A percentile compares a stretch with the other conserved stretches of the same genome.
Conservation (phyloP, 148 eudicot genomes). For the Mesembryanthemum crystallinum region DNA sequence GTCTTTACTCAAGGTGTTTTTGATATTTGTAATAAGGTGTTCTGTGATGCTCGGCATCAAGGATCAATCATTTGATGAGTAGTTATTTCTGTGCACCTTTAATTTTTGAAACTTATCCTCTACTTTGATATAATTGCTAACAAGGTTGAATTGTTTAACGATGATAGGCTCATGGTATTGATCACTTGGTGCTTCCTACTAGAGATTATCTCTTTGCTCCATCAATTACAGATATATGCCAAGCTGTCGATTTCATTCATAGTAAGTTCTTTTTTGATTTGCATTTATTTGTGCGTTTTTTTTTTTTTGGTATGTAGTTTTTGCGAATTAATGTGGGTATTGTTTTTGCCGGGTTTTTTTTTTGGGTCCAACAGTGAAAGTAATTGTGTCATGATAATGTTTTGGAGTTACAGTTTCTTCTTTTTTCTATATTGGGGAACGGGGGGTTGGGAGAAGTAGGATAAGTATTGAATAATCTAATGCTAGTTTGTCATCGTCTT, state of each 20-base stretch:
- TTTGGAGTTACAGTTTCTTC: not conserved
- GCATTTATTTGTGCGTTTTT: not conserved
- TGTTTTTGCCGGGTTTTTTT: not conserved
- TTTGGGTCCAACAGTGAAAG: not conserved
- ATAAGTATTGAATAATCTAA: not conserved
- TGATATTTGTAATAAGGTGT: not conserved
- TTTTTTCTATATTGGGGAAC: not conserved
- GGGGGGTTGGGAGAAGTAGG: not conserved
- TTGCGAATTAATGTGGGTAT: not conserved
- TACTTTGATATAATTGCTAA: conserved; percentile 7
- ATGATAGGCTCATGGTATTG: conserved; percentile 71
- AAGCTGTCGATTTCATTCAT: conserved; percentile 82
- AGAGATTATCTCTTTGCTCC: conserved; percentile 96
- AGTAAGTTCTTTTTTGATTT: conserved; percentile 39
- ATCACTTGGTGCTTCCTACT: conserved; percentile 86
- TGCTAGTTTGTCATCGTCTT: not conserved
- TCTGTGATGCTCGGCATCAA: not conserved
- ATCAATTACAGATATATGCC: conserved; percentile 57
- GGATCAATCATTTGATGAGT: not conserved
- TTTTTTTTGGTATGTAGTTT: not conserved
- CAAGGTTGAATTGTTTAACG: conserved; percentile 11
- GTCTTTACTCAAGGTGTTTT: not conserved
- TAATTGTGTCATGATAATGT: not conserved
- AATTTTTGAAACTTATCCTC: not conserved
- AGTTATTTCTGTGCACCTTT: not conserved